Evolutionary conservation across 768 basidiomycete genomes (phyloP).

Genomic region (Lyophyllum shimeji): DNA sequence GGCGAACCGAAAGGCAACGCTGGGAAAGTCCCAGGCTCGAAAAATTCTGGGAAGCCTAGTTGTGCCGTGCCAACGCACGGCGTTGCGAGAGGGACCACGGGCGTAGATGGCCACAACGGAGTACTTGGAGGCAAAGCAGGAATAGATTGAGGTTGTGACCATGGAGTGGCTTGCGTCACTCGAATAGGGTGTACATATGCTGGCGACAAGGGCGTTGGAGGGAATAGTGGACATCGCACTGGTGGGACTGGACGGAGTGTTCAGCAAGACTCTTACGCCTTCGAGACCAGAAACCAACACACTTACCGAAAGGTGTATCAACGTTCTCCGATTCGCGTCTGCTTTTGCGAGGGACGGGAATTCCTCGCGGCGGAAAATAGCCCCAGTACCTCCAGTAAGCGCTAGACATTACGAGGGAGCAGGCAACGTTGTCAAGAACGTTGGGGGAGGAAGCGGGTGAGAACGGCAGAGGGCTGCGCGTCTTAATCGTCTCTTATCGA

Average conservation of each 20-base stretch:
- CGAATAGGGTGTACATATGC: background rate
- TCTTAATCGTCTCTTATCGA: background rate
- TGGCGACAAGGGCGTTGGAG: background rate
- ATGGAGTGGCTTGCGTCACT: background rate
- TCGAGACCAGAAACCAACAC: background rate
- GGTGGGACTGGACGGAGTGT: background rate
- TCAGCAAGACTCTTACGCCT: background rate
- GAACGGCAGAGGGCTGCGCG: background rate
- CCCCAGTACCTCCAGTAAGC: background rate
- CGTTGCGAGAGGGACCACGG: background rate
- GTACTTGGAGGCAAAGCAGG: background rate
- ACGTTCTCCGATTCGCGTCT: background rate
- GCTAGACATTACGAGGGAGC: background rate
- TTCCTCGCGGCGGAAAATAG: background rate
- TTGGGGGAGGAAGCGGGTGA: background rate
- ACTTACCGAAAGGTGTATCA: background rate
- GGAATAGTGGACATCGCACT: background rate
- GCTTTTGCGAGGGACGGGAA: background rate
- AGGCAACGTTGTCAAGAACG: background rate
- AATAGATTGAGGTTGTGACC: background rate
- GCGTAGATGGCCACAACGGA: background rate
- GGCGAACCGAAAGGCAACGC: conserved; percentile 15
- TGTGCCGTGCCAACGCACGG: background rate
- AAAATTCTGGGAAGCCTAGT: background rate
- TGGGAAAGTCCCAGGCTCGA: conserved; percentile 25